Evolutionary conservation across 768 basidiomycete genomes (phyloP).

Genomic region (Rhizopogon rudus): DNA sequence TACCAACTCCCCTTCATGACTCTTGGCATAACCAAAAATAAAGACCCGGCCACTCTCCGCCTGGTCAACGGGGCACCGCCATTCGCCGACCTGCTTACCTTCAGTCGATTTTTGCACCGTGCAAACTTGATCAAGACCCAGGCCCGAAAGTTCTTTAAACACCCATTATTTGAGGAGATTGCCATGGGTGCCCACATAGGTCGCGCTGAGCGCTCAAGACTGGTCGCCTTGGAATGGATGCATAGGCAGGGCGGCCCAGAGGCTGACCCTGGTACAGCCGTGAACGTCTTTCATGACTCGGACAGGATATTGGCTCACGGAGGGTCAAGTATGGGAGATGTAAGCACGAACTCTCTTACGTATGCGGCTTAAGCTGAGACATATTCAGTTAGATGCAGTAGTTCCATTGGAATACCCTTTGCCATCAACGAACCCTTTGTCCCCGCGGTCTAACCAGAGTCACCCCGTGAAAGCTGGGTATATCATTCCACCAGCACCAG

Average conservation of each 20-base stretch:
- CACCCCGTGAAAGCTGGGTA: constrained; percentile 12
- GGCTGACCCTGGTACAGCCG: not conserved
- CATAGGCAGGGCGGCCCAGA: constrained; percentile 2
- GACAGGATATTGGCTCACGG: constrained; percentile 7
- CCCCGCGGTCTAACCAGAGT: constrained; percentile 13
- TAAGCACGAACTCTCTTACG: constrained; percentile 1
- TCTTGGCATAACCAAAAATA: constrained; percentile 11
- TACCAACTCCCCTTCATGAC: constrained; percentile 47
- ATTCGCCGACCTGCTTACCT: constrained; percentile 37
- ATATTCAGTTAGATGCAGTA: constrained; percentile 29
- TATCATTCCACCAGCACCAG: not conserved
- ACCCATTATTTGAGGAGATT: constrained; percentile 47
- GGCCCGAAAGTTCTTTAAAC: constrained; percentile 25
- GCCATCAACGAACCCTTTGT: constrained; percentile 16
- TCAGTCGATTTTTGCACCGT: constrained; percentile 42
- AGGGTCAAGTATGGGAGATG: constrained; percentile 26
- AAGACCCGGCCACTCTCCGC: not conserved
- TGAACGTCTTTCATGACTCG: constrained; percentile 5
- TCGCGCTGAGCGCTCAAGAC: not conserved
- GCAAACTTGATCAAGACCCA: constrained; percentile 34
- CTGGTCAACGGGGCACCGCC: constrained; percentile 27
- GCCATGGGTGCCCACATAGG: constrained; percentile 8
- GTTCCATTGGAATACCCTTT: constrained; percentile 34
- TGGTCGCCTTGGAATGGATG: constrained; percentile 18
- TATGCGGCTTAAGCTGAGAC: constrained; percentile 20